Evolutionary conservation across 495 filamentous ascomycete species (phyloP).

Genomic region (Melanomma pulvis-pyrius): DNA sequence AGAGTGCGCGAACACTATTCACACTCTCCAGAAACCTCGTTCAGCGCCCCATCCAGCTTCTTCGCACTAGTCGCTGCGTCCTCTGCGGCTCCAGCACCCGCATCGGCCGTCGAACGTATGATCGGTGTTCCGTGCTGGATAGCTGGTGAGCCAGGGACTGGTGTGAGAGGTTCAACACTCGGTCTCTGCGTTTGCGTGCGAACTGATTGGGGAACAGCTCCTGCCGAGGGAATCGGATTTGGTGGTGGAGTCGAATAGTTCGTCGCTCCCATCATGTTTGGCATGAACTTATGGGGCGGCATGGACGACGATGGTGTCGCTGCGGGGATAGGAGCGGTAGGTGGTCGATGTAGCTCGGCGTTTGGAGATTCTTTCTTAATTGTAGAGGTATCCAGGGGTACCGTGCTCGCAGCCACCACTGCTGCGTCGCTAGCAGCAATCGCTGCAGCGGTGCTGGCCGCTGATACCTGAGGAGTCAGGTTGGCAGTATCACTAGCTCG

Average conservation of each 20-base stretch:
- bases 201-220: background rate
- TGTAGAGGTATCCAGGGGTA: background rate
- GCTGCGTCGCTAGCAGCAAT: conserved; percentile 28
- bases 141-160: conserved; percentile 26
- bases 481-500: background rate
- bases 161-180: conserved; percentile 35
- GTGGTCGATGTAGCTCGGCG: background rate
- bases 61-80: background rate
- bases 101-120: background rate
- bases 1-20: too few relatives aligned
- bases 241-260: background rate
- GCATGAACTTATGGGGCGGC: conserved; percentile 21
- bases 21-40: too few relatives aligned
- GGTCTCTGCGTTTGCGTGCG: conserved; percentile 14
- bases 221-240: conserved; percentile 2
- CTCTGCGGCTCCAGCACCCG: background rate
- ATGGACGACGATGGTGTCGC: background rate
- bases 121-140: background rate
- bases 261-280: conserved; percentile 17
- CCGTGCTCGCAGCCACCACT: background rate
- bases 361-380: background rate
- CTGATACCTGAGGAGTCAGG: background rate
- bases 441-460: conserved; percentile 19
- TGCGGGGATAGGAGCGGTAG: background rate
- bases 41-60: background rate